Conservation (phyloP, 176 grass and related monocot genomes). For the Elaeis guineensis region DNA sequence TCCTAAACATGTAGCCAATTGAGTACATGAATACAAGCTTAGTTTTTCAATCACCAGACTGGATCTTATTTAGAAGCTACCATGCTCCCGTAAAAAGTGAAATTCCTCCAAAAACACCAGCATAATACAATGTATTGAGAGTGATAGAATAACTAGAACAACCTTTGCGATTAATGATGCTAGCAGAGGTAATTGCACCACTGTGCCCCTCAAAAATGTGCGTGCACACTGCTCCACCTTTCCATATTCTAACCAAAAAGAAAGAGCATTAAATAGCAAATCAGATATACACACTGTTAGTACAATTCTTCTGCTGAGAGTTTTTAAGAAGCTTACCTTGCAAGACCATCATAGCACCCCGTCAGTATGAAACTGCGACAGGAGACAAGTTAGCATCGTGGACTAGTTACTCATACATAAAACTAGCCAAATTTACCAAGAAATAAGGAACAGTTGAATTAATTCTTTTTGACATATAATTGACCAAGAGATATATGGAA, state of each 20-base stretch:
- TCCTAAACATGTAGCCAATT: too few relatives aligned
- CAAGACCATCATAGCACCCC: conserved; percentile 78
- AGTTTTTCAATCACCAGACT: not conserved
- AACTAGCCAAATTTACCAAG: too few relatives aligned
- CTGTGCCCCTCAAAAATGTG: conserved; percentile 72
- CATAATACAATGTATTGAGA: too few relatives aligned
- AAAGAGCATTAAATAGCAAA: not conserved
- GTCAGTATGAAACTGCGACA: conserved; percentile 76
- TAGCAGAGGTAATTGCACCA: conserved; percentile 56
- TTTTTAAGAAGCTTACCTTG: conserved; percentile 45
- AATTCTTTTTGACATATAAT: too few relatives aligned
- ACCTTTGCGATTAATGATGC: conserved; percentile 66
- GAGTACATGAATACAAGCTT: not conserved
- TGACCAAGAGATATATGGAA: too few relatives aligned
- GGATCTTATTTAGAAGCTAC: too few relatives aligned
- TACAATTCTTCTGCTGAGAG: not conserved
- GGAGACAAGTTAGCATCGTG: not conserved
- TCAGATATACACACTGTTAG: too few relatives aligned
- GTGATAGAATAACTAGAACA: not conserved
- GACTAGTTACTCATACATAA: too few relatives aligned
- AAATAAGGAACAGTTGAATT: too few relatives aligned
- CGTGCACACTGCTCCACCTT: conserved; percentile 47
- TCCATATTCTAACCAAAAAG: conserved; percentile 68
- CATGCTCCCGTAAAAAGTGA: too few relatives aligned
- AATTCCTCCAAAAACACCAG: too few relatives aligned